Evolutionary conservation across 140 eudicot genomes (phyloP).

Genomic region (Flaveria floridana): DNA sequence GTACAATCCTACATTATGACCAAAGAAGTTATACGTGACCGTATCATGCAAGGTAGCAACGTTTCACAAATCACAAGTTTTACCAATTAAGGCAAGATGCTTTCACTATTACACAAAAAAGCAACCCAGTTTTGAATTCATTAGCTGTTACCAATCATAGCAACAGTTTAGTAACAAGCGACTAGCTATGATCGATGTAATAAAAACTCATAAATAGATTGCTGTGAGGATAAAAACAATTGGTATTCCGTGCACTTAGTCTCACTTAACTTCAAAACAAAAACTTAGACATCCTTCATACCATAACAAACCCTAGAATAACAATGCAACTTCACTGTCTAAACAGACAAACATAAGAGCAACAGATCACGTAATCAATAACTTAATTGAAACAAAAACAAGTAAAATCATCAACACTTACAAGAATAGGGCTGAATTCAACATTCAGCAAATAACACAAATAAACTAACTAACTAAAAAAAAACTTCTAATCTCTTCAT

Average conservation of each 20-base stretch:
- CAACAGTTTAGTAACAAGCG: not conserved
- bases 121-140: not conserved
- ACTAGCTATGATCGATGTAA: not conserved
- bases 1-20: too few relatives aligned
- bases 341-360: slow-evolving; percentile 21
- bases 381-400: slow-evolving; percentile 15
- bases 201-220: not conserved
- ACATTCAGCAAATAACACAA: not conserved
- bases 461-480: not conserved
- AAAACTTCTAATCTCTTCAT: not conserved
- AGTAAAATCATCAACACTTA: not conserved
- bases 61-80: not conserved
- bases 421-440: too few relatives aligned
- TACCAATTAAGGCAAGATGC: slow-evolving; percentile 4
- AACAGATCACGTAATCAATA: slow-evolving; percentile 8
- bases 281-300: not conserved
- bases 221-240: not conserved
- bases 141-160: not conserved
- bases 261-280: not conserved
- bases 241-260: not conserved
- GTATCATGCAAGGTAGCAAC: too few relatives aligned
- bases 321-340: slow-evolving; percentile 23
- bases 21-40: too few relatives aligned
- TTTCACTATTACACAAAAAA: not conserved
- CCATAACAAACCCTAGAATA: slow-evolving; percentile 35